Evolutionary conservation across 106 monocot genomes (phyloP).

Genomic region (Xerophyta viscosa): DNA sequence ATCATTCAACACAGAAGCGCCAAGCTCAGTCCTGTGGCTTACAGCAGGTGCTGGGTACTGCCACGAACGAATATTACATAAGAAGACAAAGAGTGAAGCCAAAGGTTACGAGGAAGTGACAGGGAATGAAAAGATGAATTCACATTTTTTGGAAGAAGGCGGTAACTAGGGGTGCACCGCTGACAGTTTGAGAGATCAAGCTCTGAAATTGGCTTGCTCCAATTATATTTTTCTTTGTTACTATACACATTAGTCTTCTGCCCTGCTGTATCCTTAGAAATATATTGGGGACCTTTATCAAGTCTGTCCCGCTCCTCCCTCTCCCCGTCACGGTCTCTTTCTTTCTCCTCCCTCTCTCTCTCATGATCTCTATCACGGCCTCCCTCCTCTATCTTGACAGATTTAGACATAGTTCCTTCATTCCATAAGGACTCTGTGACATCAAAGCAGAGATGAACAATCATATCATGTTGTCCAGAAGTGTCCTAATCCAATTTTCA

Average conservation of each 20-base stretch:
- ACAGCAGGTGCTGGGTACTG: slow-evolving; percentile 83
- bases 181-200: slow-evolving; percentile 85
- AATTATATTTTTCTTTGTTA: slow-evolving; percentile 79
- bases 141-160: slow-evolving; percentile 84
- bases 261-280: slow-evolving; percentile 40
- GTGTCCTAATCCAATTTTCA: no score
- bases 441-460: slow-evolving; percentile 4
- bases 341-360: slow-evolving; percentile 52
- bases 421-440: slow-evolving; percentile 22
- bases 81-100: background rate
- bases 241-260: slow-evolving; percentile 42
- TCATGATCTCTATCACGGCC: slow-evolving; percentile 57
- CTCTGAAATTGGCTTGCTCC: slow-evolving; percentile 76
- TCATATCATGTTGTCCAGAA: background rate
- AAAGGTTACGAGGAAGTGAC: background rate
- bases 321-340: slow-evolving; percentile 63
- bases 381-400: slow-evolving; percentile 64
- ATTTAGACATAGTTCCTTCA: slow-evolving; percentile 49
- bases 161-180: slow-evolving; percentile 89
- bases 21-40: slow-evolving; percentile 78
- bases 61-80: slow-evolving; percentile 4
- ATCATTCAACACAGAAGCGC: slow-evolving; percentile 74
- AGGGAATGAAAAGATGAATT: background rate
- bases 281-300: slow-evolving; percentile 28
- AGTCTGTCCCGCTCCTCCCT: slow-evolving; percentile 58